Evolutionary conservation across 1,139 yeast species (phyloP), one percentile per base, ranked within the genome.

Genomic region (Yamadazyma atmosphaerica): DNA sequence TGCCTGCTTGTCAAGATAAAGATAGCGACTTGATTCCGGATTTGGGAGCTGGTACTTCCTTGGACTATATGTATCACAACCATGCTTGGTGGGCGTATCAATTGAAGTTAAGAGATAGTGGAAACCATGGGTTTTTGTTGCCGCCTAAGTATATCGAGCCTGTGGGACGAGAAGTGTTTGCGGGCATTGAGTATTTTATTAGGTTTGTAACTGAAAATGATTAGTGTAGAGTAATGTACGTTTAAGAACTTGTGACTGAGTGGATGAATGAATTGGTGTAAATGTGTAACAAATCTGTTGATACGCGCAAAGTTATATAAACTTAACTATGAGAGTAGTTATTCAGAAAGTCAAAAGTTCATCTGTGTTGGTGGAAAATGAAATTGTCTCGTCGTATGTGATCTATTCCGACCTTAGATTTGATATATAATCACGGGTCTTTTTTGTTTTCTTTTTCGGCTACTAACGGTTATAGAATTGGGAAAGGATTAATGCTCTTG

Each of bases 311-410:
- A 19, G 9, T 19, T 6, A 19, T 19, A 19, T 19, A 19, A 6
- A 9, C 9, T 19, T 17, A n/a, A 89, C 88, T 10, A 90, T 90
- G 98, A 82, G 82, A 59, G 86, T 90, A 2, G 96, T 90, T 2
- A 77, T 90, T 27, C 98, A 90, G 55, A 79, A 86, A 52, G 97
- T 89, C 14, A 86, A 84, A 48, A 73, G 74, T 37, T 97, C 97
- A 0, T 83, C 95, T 0, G 98, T 90, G 1, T 77, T 86, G 0
- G 98, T 92, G 0, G 87, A 88, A 41, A 68, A 73, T 12, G 59
- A 74, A 37, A 68, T 85, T 0, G 76, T 89, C 0, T 87, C 97
- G 1, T 68, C 79, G 82, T 81, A 69, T 46, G 86, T n/a, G n/a
- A n/a, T n/a, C n/a, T n/a, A n/a, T n/a, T n/a, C n/a, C n/a, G n/a